A percentile compares a stretch with the other conserved stretches of the same genome.
These are phyloP conservation scores for Talaromyces sp. DNA, from an alignment of 2,329 filamentous ascomycete genomes.

Conservation along the genomic window DNA sequence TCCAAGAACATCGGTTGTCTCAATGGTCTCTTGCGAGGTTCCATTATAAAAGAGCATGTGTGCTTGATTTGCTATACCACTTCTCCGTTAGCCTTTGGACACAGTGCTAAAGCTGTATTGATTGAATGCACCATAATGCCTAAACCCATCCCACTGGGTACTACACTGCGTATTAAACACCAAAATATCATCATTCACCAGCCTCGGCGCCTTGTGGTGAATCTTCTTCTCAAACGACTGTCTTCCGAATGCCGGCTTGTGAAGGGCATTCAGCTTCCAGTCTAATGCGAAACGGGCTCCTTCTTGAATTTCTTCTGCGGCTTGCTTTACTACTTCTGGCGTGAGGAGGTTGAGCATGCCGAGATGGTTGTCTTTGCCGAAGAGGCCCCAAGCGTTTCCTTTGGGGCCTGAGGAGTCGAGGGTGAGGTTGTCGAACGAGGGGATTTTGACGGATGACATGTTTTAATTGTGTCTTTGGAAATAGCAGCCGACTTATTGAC, in stretches of 20 bases:
- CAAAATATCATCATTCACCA: conserved; percentile 62
- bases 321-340: conserved; percentile 52
- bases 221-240: conserved; percentile 56
- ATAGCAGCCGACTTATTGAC: not conserved
- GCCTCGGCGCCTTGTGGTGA: conserved; percentile 51
- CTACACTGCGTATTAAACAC: conserved; percentile 59
- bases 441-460: conserved; percentile 16
- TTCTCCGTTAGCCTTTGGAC: not conserved
- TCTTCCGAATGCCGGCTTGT: conserved; percentile 57
- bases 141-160: conserved; percentile 52
- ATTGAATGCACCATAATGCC: conserved; percentile 32
- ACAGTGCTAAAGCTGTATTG: not conserved
- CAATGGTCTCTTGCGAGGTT: conserved; percentile 40
- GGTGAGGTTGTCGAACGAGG: conserved; percentile 19
- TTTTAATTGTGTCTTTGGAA: not conserved
- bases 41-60: conserved; percentile 46
- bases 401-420: conserved; percentile 21
- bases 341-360: conserved; percentile 63
- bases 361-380: conserved; percentile 58
- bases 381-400: conserved; percentile 49
- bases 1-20: conserved; percentile 39
- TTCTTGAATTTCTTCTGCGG: conserved; percentile 56
- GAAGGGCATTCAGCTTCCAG: conserved; percentile 58
- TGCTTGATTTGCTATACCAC: conserved; percentile 41
- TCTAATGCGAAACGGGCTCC: conserved; percentile 60